phyloP scores from a whole-genome alignment of 1,284 basidiomycete genomes.

The Pyrrhoderma noxium region DNA sequence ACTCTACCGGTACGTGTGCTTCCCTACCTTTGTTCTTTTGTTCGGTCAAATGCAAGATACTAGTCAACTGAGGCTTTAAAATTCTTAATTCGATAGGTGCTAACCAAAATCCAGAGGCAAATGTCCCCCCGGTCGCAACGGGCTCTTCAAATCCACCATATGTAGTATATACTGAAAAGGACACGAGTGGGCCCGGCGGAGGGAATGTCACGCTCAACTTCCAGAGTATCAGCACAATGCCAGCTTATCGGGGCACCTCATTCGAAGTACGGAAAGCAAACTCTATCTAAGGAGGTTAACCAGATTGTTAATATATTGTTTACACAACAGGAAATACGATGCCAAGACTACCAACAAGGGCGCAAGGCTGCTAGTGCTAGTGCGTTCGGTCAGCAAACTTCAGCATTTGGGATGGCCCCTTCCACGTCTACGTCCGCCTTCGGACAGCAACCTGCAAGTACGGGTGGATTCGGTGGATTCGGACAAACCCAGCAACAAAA shows the following conservation, averaged over 20 bases:
- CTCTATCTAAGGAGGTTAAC: too few species aligned
- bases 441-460: constrained; percentile 25
- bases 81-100: neutral
- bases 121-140: constrained; percentile 16
- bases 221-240: constrained; percentile 27
- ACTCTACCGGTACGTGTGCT: constrained; percentile 15
- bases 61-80: neutral
- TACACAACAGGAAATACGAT: constrained; percentile 23
- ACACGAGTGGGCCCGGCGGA: constrained; percentile 18
- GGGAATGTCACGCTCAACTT: constrained; percentile 23
- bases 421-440: constrained; percentile 28
- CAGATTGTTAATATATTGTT: neutral
- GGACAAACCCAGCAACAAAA: constrained; percentile 34
- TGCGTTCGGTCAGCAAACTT: constrained; percentile 28
- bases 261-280: constrained; percentile 23
- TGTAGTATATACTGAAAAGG: constrained; percentile 22
- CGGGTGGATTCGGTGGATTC: constrained; percentile 35
- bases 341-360: constrained; percentile 26
- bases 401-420: constrained; percentile 23
- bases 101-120: constrained; percentile 12
- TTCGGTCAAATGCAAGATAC: neutral
- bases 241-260: constrained; percentile 25
- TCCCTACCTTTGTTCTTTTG: constrained; percentile 1
- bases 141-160: constrained; percentile 25
- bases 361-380: constrained; percentile 26